Base-by-base conservation (phyloP, 2,329 filamentous ascomycete genomes). In the Capronia americana region DNA sequence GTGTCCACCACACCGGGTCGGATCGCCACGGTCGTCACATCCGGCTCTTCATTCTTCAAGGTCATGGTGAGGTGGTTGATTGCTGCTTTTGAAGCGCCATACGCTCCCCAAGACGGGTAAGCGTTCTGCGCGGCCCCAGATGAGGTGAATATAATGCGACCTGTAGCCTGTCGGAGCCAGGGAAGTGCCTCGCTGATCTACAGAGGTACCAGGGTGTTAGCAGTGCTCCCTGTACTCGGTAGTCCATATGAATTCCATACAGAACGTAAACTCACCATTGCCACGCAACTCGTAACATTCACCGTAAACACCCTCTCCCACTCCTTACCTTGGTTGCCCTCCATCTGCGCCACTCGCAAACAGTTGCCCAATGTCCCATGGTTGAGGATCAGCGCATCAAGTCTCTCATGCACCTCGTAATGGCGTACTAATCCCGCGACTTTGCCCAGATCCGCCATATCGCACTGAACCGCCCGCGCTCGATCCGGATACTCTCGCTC, bases 311-410 rank as follows among this genome's bases (percentile, higher is more conserved):
- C 82, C 1, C 81, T 79, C 74, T 88, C 89, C 92, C 93, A 97
- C 67, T 91, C 89, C 44, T 90, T 87, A n/a, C 38, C 38, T 44
- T 44, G 7, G 38, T 44, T n/a, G 0, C 88, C 75, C n/a, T 86
- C 85, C 17, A 85, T 84, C 63, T 94, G 86, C 3, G 81, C 87
- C 53, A 98, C 81, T 65, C 86, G 87, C 58, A 86, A 87, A 50
- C 96, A 88, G 0, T 92, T 91, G n/a, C 88, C 85, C 53, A 99
- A 80, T 0, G 88, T 83, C 23, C 93, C 93, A 76, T 99, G 95
- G 77, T 98, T 98, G 68, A 98, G 81, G 12, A 99, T 87, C 53
- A 99, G 77, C 1, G 89, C 90, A 75, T 99, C 93, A 4, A 99
- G 64, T 23, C 82, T 83, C 10, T 89, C 90, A 77, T 92, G 98